phyloP scores from a whole-genome alignment of 768 basidiomycete species.

The Kwoniella shandongensis region DNA sequence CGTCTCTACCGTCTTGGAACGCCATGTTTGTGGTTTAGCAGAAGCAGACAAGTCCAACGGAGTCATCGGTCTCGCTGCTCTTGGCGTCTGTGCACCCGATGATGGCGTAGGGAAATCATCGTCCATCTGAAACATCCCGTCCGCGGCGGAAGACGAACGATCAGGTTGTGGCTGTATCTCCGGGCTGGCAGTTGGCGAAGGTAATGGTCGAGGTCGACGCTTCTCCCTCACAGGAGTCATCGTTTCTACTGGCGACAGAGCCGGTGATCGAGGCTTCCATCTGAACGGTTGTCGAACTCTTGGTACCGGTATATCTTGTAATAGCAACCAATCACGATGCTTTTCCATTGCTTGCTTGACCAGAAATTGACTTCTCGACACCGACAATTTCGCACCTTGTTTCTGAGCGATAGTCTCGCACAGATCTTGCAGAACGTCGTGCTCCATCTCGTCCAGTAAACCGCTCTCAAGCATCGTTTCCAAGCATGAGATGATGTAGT shows the following conservation, averaged over 20 bases:
- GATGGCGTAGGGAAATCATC: conserved; percentile 58
- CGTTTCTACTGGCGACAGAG: conserved; percentile 41
- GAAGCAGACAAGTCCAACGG: conserved; percentile 34
- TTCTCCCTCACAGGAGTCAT: conserved; percentile 27
- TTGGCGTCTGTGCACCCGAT: conserved; percentile 28
- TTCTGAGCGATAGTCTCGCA: conserved; percentile 60
- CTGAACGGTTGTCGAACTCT: conserved; percentile 42
- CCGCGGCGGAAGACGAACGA: conserved; percentile 53
- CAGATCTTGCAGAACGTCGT: conserved; percentile 67
- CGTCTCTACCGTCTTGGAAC: conserved; percentile 31
- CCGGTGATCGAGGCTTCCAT: conserved; percentile 45
- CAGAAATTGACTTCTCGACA: conserved; percentile 63
- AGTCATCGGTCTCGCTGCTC: conserved; percentile 33
- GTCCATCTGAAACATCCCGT: conserved; percentile 85
- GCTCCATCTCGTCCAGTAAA: conserved; percentile 73
- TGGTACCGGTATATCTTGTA: conserved; percentile 54
- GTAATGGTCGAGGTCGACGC: conserved; percentile 15
- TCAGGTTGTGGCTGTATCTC: conserved; percentile 32
- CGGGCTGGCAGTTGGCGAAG: conserved; percentile 43
- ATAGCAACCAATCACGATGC: conserved; percentile 68
- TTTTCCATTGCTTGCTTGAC: conserved; percentile 62
- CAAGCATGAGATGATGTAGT: conserved; percentile 76
- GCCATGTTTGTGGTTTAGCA: conserved; percentile 29
- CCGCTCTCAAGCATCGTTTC: conserved; percentile 80
- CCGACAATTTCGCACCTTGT: conserved; percentile 68